phyloP scores from a whole-genome alignment of 2,329 filamentous ascomycete genomes.

The Xylaria sp. region DNA sequence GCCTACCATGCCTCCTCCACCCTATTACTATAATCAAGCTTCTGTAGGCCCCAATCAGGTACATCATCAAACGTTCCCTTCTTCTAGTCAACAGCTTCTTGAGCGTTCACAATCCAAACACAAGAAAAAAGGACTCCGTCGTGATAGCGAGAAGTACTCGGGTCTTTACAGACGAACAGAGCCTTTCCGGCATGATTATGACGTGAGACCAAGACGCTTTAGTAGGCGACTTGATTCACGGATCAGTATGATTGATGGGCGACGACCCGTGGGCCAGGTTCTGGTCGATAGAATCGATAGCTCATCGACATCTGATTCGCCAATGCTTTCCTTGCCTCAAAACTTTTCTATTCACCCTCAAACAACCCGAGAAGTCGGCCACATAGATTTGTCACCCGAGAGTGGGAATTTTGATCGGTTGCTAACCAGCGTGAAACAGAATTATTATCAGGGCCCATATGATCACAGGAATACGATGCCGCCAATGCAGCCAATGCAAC shows the following conservation, averaged over 20 bases:
- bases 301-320: slow-evolving; percentile 37
- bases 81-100: slow-evolving; percentile 52
- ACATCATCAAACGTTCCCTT: slow-evolving; percentile 67
- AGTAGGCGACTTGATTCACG: slow-evolving; percentile 59
- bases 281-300: slow-evolving; percentile 38
- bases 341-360: slow-evolving; percentile 47
- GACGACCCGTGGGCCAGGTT: slow-evolving; percentile 36
- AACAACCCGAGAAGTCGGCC: slow-evolving; percentile 39
- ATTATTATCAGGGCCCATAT: slow-evolving; percentile 65
- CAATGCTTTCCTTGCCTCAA: slow-evolving; percentile 46
- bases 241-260: slow-evolving; percentile 46
- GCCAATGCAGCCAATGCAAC: slow-evolving; percentile 21
- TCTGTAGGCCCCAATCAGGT: slow-evolving; percentile 68
- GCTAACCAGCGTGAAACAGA: slow-evolving; percentile 78
- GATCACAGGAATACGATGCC: slow-evolving; percentile 56
- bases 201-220: slow-evolving; percentile 56
- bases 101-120: slow-evolving; percentile 54
- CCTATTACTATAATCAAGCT: slow-evolving; percentile 68
- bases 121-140: slow-evolving; percentile 58
- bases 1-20: slow-evolving; percentile 73
- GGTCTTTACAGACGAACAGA: slow-evolving; percentile 54
- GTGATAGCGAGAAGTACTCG: slow-evolving; percentile 60
- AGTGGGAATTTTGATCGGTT: slow-evolving; percentile 76
- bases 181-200: slow-evolving; percentile 52
- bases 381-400: slow-evolving; percentile 72